A percentile compares a stretch with the other conserved stretches of the same genome.
Conservation (phyloP, 2,329 filamentous ascomycete species). For the Arthroderma sp. region DNA sequence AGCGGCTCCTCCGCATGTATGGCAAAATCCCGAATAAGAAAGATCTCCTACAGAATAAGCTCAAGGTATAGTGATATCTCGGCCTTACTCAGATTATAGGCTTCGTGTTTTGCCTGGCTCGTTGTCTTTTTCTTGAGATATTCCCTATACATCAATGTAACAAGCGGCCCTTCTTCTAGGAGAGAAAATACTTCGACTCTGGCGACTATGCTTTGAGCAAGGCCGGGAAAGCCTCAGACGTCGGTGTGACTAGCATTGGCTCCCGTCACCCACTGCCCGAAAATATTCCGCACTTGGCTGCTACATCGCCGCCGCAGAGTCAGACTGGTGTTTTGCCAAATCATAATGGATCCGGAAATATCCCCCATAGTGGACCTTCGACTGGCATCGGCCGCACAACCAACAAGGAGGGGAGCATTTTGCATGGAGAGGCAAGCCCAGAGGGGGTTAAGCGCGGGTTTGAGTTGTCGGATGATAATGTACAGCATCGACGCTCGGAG, state of each 20-base stretch:
- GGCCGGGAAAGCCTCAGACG: constrained; percentile 88
- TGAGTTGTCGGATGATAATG: background rate
- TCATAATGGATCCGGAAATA: constrained; percentile 16
- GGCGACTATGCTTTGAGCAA: constrained; percentile 95
- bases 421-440: constrained; percentile 68
- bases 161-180: constrained; percentile 32
- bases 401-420: constrained; percentile 78
- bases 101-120: too few species aligned
- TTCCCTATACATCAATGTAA: too few species aligned
- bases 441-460: constrained; percentile 24
- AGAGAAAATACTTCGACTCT: constrained; percentile 97
- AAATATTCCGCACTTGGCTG: constrained; percentile 81
- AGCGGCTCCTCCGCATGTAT: constrained; percentile 91
- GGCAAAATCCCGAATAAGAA: constrained; percentile 95
- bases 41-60: constrained; percentile 92
- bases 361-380: constrained; percentile 21
- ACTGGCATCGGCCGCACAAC: constrained; percentile 51
- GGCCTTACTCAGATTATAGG: background rate
- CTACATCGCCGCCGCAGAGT: constrained; percentile 40
- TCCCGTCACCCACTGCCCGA: constrained; percentile 89
- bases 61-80: constrained; percentile 49
- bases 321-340: constrained; percentile 10
- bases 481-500: too few species aligned
- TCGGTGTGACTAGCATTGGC: constrained; percentile 85
- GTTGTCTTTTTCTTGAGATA: too few species aligned